These are phyloP conservation scores for Silene uniflora DNA, from an alignment of 148 eudicot species.

Conservation along the genomic window DNA sequence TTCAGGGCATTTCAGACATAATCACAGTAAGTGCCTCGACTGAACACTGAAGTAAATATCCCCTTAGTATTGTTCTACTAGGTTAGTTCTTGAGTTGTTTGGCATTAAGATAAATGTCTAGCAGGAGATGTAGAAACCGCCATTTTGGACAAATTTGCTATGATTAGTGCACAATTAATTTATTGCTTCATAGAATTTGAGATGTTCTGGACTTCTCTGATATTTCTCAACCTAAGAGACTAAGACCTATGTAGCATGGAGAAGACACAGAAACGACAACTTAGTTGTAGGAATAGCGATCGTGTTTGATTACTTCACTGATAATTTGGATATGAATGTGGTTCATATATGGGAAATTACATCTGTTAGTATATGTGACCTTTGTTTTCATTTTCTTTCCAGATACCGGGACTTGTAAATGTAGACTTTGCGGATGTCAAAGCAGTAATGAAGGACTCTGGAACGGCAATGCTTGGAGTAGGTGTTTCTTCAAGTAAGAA, in stretches of 20 bases:
- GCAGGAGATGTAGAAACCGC: not conserved
- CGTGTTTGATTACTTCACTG: not conserved
- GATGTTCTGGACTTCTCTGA: not conserved
- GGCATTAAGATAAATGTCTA: not conserved
- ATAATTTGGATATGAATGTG: too few species aligned
- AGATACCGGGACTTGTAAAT: conserved; percentile 98
- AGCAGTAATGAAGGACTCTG: conserved; percentile 97
- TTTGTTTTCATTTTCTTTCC: conserved; percentile 17
- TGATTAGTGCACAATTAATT: not conserved
- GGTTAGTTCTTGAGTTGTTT: too few species aligned
- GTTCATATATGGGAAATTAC: not conserved
- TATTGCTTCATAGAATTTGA: not conserved
- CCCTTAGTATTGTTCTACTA: not conserved
- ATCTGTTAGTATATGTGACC: not conserved
- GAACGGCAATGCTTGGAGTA: conserved; percentile 99
- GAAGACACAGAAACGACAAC: not conserved
- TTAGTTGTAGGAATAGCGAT: not conserved
- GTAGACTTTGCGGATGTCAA: conserved; percentile 98
- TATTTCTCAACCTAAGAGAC: not conserved
- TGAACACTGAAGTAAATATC: not conserved
- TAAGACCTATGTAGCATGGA: not conserved
- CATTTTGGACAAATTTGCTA: not conserved
- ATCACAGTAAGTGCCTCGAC: conserved; percentile 62
- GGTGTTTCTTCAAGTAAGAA: conserved; percentile 98
- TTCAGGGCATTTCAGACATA: conserved; percentile 96